phyloP scores from a whole-genome alignment of 805 yeast genomes.

The Metschnikowia borealis region DNA sequence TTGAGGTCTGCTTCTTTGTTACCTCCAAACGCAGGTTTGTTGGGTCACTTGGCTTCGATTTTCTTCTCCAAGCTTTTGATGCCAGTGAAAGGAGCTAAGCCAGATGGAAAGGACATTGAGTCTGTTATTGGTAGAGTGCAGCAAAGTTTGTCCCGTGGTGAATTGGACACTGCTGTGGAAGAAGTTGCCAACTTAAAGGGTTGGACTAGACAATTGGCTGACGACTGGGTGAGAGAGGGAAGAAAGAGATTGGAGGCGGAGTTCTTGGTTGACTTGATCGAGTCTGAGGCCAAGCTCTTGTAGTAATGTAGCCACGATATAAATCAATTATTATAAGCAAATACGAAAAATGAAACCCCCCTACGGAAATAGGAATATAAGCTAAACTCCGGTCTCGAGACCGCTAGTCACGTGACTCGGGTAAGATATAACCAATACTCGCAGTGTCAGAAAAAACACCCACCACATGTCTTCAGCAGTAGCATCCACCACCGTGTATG shows the following conservation, averaged over 20 bases:
- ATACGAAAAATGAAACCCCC: background rate
- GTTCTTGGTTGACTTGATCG: conserved; percentile 67
- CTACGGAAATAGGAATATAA: background rate
- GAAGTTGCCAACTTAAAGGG: conserved; percentile 88
- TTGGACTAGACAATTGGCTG: conserved; percentile 85
- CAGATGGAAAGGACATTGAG: conserved; percentile 81
- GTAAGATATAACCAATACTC: background rate
- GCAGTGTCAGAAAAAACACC: background rate
- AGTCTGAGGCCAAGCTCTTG: conserved; percentile 52
- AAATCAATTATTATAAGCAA: background rate
- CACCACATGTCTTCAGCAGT: conserved; percentile 14
- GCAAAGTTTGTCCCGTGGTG: conserved; percentile 66
- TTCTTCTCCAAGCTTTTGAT: conserved; percentile 72
- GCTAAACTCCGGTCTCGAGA: background rate
- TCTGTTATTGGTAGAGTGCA: conserved; percentile 84
- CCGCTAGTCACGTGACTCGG: background rate
- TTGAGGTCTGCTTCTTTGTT: conserved; percentile 82
- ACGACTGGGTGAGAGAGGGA: conserved; percentile 87
- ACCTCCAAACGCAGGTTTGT: conserved; percentile 93
- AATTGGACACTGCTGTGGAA: conserved; percentile 84
- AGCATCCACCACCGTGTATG: conserved; percentile 24
- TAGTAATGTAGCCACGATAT: conserved; percentile 11
- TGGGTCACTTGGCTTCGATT: conserved; percentile 83
- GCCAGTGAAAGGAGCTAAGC: conserved; percentile 69
- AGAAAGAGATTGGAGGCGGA: conserved; percentile 87